These are phyloP conservation scores for Podospora pseudoanserina DNA, from an alignment of 495 filamentous ascomycete genomes.

Conservation along the genomic window DNA sequence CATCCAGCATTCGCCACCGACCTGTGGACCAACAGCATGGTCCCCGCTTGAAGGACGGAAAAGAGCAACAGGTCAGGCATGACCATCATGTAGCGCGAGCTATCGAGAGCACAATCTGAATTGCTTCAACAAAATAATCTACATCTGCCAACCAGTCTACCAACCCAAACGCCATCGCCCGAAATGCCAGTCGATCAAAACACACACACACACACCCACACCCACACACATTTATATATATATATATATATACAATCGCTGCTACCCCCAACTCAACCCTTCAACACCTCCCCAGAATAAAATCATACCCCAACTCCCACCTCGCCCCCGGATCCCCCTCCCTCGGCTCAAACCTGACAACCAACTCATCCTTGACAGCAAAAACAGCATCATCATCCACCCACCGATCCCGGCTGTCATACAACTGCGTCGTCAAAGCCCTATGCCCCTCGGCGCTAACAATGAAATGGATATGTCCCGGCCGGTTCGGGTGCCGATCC, in stretches of 20 bases:
- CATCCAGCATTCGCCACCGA: too few species aligned
- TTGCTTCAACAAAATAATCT: too few species aligned
- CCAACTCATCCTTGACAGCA: constrained; percentile 70
- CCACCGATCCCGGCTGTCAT: constrained; percentile 62
- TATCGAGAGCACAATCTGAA: too few species aligned
- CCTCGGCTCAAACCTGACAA: constrained; percentile 61
- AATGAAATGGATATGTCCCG: constrained; percentile 75
- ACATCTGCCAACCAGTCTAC: neutral
- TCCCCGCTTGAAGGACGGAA: too few species aligned
- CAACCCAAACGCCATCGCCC: neutral
- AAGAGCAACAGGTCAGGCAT: too few species aligned
- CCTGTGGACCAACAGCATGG: too few species aligned
- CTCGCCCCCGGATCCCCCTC: constrained; percentile 57
- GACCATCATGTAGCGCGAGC: too few species aligned
- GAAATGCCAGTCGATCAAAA: neutral
- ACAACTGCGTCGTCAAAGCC: constrained; percentile 68
- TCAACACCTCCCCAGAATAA: constrained; percentile 35
- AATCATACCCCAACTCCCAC: constrained; percentile 58
- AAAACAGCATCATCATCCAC: constrained; percentile 67
- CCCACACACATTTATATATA: neutral
- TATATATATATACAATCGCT: neutral
- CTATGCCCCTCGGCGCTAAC: constrained; percentile 38
- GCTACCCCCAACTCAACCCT: neutral
- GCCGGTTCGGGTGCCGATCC: constrained; percentile 67
- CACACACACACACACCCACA: too few species aligned